A percentile compares a stretch with the other conserved stretches of the same genome.
phyloP scores from a whole-genome alignment of 139 green algal species.

The Nannochloris sp. region DNA sequence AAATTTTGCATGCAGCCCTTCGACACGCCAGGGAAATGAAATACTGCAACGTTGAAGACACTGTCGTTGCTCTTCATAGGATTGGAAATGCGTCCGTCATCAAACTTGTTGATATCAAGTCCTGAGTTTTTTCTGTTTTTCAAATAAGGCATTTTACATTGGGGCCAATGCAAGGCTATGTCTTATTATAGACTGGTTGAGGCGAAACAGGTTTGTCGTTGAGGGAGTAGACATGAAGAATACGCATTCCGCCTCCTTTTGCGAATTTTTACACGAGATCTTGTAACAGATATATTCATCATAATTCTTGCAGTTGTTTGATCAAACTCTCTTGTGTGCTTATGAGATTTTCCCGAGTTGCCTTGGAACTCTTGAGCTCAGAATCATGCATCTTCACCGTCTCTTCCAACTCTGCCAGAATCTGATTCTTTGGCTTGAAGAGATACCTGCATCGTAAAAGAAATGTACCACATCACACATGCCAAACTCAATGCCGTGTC shows the following conservation, averaged over 20 bases:
- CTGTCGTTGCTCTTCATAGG: slow-evolving; percentile 85
- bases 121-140: too few species aligned
- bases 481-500: neutral
- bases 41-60: slow-evolving; percentile 72
- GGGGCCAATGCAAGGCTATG: too few species aligned
- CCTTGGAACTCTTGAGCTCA: slow-evolving; percentile 12
- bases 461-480: neutral
- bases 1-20: slow-evolving; percentile 52
- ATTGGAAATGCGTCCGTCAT: slow-evolving; percentile 94
- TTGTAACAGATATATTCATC: neutral
- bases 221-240: too few species aligned
- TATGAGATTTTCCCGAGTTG: slow-evolving; percentile 7
- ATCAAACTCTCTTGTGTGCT: slow-evolving; percentile 6
- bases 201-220: too few species aligned
- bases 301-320: slow-evolving; percentile 20
- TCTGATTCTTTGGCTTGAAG: slow-evolving; percentile 18
- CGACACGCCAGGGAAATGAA: slow-evolving; percentile 60
- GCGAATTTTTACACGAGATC: neutral
- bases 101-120: slow-evolving; percentile 78
- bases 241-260: slow-evolving; percentile 5
- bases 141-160: too few species aligned
- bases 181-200: too few species aligned
- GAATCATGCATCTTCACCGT: slow-evolving; percentile 5
- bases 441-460: neutral
- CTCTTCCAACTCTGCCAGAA: slow-evolving; percentile 23